Evolutionary conservation across 768 basidiomycete species (phyloP).

Genomic region (Boletus rubropictus): DNA sequence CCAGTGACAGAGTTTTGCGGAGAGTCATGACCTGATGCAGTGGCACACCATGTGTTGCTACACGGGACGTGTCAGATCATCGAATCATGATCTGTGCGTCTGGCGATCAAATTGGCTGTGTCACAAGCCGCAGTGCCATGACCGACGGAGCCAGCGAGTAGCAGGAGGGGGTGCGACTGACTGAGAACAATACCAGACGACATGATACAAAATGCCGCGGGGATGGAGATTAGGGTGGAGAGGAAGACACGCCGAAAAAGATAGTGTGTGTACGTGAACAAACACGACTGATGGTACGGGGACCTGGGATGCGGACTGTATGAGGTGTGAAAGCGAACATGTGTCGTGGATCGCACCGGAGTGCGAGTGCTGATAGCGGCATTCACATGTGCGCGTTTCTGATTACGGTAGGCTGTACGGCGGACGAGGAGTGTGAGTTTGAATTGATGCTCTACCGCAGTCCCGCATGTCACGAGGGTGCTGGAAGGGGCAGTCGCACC

Average conservation of each 20-base stretch:
- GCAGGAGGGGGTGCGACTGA: conserved; percentile 1
- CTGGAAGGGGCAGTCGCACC: conserved; percentile 1
- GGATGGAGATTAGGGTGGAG: conserved; percentile 30
- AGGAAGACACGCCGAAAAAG: conserved; percentile 27
- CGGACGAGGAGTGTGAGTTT: conserved; percentile 12
- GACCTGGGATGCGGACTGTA: conserved; percentile 30
- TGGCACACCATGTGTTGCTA: conserved; percentile 25
- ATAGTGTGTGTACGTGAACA: conserved; percentile 32
- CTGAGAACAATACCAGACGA: conserved; percentile 14
- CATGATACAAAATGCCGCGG: conserved; percentile 28
- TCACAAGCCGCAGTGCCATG: conserved; percentile 23
- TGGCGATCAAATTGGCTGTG: conserved; percentile 21
- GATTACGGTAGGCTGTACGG: conserved; percentile 32
- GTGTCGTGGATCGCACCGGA: conserved; percentile 26
- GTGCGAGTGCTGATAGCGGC: conserved; percentile 26
- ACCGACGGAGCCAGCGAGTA: background rate
- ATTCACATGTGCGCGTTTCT: conserved; percentile 32
- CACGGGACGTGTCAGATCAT: conserved; percentile 24
- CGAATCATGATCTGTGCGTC: conserved; percentile 18
- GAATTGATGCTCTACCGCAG: conserved; percentile 19
- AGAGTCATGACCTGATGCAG: background rate
- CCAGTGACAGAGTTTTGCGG: conserved; percentile 6
- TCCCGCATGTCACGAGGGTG: conserved; percentile 16
- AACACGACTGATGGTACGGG: conserved; percentile 31
- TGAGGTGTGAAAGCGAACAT: conserved; percentile 34